phyloP scores from a whole-genome alignment of 2,329 filamentous ascomycete species.

The Colletotrichum lini region DNA sequence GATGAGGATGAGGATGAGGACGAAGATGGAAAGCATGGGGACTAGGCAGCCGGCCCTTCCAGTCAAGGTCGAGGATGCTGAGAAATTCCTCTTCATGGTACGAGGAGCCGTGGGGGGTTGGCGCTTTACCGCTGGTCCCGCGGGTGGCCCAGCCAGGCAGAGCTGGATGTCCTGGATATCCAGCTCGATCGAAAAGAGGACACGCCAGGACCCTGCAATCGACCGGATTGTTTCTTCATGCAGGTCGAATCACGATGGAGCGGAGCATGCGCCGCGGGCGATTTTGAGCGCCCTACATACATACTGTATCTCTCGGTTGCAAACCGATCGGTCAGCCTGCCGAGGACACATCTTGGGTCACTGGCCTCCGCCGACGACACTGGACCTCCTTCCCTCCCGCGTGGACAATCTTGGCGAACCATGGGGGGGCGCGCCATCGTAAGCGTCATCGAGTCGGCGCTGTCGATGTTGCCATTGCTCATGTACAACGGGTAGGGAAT shows the following conservation, averaged over 20 bases:
- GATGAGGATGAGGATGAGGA: background rate
- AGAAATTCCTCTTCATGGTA: background rate
- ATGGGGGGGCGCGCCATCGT: constrained; percentile 1
- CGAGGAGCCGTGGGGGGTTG: constrained; percentile 6
- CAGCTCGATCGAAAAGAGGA: background rate
- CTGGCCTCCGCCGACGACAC: background rate
- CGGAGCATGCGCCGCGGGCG: constrained; percentile 9
- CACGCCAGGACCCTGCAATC: background rate
- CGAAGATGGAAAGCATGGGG: background rate
- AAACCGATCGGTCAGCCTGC: constrained; percentile 16
- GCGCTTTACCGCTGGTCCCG: background rate
- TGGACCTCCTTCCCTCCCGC: too few relatives aligned
- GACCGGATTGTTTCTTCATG: constrained; percentile 20
- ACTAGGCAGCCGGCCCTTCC: too few relatives aligned
- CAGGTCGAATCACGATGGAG: constrained; percentile 16
- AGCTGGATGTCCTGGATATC: background rate
- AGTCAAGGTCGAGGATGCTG: background rate
- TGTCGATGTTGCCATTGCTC: background rate
- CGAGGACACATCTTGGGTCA: background rate
- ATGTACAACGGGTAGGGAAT: background rate
- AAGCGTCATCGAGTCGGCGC: background rate
- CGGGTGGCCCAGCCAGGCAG: background rate
- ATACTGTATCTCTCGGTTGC: background rate
- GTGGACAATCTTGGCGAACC: constrained; percentile 5
- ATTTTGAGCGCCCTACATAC: background rate